These are phyloP conservation scores for Ambrosiella cleistominuta DNA, from an alignment of 2,329 filamentous ascomycete genomes.

Conservation along the genomic window DNA sequence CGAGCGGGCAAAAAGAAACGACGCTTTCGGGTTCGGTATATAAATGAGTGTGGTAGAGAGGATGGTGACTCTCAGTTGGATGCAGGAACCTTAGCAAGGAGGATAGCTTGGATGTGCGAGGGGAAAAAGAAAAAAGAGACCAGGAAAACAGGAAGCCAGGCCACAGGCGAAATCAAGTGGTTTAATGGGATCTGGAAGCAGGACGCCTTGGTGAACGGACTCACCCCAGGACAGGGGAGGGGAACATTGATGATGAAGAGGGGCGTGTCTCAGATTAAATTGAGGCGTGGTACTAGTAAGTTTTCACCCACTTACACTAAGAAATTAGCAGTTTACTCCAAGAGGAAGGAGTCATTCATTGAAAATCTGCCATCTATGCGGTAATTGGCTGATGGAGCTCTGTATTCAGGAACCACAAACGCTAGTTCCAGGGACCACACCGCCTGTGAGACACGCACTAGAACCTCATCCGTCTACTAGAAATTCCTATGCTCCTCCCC, in stretches of 20 bases:
- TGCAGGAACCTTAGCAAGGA: constrained; percentile 6
- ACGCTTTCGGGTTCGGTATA: neutral
- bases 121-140: neutral
- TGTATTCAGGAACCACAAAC: constrained; percentile 8
- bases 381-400: neutral
- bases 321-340: neutral
- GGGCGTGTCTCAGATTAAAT: neutral
- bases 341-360: neutral
- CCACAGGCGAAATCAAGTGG: constrained; percentile 4
- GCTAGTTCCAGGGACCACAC: neutral
- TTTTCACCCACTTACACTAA: neutral
- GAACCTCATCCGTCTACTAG: neutral
- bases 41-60: constrained; percentile 13
- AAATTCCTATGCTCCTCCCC: neutral
- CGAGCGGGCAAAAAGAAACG: neutral
- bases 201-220: constrained; percentile 6
- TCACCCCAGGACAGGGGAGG: constrained; percentile 1
- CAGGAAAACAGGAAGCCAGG: constrained; percentile 5
- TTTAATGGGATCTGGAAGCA: constrained; percentile 11
- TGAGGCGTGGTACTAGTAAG: neutral
- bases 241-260: neutral
- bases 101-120: constrained; percentile 8
- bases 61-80: constrained; percentile 12
- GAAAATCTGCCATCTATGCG: neutral
- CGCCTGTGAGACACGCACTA: neutral